Conservation (phyloP, 768 basidiomycete genomes). For the Kondoa subrosea region DNA sequence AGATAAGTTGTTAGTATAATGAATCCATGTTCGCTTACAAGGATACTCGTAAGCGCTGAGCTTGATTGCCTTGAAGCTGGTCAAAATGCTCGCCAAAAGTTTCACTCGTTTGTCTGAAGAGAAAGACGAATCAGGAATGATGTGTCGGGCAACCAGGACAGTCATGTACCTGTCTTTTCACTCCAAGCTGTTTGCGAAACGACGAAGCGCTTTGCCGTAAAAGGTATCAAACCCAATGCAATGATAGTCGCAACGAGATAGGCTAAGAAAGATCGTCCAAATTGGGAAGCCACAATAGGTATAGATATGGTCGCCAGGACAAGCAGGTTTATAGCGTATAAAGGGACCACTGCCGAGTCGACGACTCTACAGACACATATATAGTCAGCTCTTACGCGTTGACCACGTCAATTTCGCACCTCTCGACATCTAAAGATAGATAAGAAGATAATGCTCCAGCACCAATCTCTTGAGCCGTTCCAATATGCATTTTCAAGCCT, state of each 20-base stretch:
- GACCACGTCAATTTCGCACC: not conserved
- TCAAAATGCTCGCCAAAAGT: not conserved
- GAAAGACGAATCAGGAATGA: too few species aligned
- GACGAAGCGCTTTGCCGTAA: not conserved
- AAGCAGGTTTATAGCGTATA: not conserved
- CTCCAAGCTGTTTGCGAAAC: not conserved
- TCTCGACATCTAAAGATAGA: not conserved
- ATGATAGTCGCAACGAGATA: too few species aligned
- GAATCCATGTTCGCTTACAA: not conserved
- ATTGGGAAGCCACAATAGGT: not conserved
- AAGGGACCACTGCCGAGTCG: not conserved
- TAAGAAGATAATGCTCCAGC: not conserved
- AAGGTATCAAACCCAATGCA: too few species aligned
- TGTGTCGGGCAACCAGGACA: too few species aligned
- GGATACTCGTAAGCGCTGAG: not conserved
- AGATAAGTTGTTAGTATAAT: not conserved
- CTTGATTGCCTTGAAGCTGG: not conserved
- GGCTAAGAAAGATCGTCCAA: too few species aligned
- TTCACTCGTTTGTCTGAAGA: not conserved
- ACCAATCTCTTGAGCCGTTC: not conserved
- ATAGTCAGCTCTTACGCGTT: not conserved
- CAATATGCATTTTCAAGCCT: not conserved
- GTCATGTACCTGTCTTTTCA: not conserved
- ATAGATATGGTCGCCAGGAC: not conserved
- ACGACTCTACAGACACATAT: not conserved